Evolutionary conservation across 495 filamentous ascomycete species (phyloP), one percentile per base, ranked within the genome.

Genomic region (Lasiosphaeria miniovina): DNA sequence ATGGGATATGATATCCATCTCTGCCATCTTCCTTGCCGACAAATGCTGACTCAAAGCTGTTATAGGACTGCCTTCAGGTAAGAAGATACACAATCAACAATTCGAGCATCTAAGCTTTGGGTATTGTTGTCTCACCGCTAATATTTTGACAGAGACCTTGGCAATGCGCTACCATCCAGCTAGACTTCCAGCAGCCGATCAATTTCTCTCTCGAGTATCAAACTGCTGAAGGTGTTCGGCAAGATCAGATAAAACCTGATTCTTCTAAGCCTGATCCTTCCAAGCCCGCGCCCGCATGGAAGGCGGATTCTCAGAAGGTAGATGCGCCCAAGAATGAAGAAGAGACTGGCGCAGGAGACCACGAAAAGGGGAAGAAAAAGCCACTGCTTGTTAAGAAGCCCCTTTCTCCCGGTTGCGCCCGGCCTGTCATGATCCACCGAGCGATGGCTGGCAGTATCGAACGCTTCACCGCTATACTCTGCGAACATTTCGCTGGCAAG

Each of bases 351-450:
- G 12, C 12, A n/a, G 69, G 74, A 5, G 60, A 68, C 31, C 68
- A 72, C 48, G 67, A 68, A 59, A 74, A 72, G 35, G 61, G 69
- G 41, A 71, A 70, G 65, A 71, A 67, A 58, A 72, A 70, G 65
- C 61, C 68, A 4, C 55, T 72, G 10, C 46, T 72, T 45, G 54
- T 71, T 45, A 72, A 77, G 61, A 86, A 84, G 58, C 75, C 79
- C 14, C 74, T 84, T 12, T 77, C 80, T 1, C 74, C 84, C 46
- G 90, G 91, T 54, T 94, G 87, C 71, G 91, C 91, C 50, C 87
- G 94, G 10, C 94, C 94, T 3, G 94, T 98, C 65, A 95, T 98
- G 81, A 94, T 98, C 61, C 94, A 98, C 74, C 90, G 94, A 60
- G 94, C 94, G 51, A 94, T 98, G 70, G 87, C 90, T 54, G 94